These are phyloP conservation scores for Fusarium sp. DNA, from an alignment of 2,329 filamentous ascomycete species.

Conservation along the genomic window DNA sequence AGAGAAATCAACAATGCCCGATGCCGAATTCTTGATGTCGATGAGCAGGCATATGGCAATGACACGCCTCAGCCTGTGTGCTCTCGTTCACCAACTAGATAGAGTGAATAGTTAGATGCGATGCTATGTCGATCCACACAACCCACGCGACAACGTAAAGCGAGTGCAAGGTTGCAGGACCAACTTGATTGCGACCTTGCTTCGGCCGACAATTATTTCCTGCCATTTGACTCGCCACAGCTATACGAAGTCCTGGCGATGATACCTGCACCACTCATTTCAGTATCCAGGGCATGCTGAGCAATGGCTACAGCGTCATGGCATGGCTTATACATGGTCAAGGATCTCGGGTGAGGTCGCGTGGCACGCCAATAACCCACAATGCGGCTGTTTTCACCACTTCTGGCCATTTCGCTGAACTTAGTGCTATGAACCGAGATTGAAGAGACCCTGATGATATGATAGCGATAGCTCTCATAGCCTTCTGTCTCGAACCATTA, in stretches of 20 bases:
- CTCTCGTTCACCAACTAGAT: neutral
- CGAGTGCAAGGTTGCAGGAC: neutral
- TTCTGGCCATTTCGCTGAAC: constrained; percentile 36
- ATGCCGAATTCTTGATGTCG: neutral
- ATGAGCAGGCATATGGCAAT: neutral
- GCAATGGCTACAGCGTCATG: constrained; percentile 21
- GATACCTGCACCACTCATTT: constrained; percentile 8
- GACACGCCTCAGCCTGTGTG: neutral
- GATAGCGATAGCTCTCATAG: constrained; percentile 27
- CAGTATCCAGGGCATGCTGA: constrained; percentile 8
- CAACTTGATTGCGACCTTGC: constrained; percentile 4
- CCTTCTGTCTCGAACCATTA: constrained; percentile 3
- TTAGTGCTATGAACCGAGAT: constrained; percentile 35
- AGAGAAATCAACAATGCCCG: constrained; percentile 2
- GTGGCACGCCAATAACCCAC: constrained; percentile 23
- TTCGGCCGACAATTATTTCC: constrained; percentile 18
- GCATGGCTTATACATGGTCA: constrained; percentile 17
- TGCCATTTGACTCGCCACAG: constrained; percentile 18
- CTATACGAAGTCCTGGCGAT: constrained; percentile 14
- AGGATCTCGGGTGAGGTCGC: constrained; percentile 33
- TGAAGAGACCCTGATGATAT: constrained; percentile 18
- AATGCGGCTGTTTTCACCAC: constrained; percentile 33
- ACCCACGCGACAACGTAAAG: constrained; percentile 14
- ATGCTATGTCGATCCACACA: constrained; percentile 4
- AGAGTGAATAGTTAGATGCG: constrained; percentile 1